These are phyloP conservation scores for Aspergillus nanangensis DNA, from an alignment of 495 filamentous ascomycete species.

Conservation along the genomic window DNA sequence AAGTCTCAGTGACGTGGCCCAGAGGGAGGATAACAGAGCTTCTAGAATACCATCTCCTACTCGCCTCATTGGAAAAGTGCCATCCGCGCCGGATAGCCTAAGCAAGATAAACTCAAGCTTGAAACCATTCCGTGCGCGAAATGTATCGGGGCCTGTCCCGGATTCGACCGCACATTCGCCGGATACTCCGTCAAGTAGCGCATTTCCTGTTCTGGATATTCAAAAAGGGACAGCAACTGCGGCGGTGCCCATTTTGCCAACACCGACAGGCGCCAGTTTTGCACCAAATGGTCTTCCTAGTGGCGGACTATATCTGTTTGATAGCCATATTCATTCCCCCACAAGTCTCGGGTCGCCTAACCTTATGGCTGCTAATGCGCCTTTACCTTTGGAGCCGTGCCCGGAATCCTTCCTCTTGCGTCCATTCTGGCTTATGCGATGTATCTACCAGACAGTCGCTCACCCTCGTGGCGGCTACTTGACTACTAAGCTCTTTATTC, in stretches of 20 bases:
- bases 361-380: conserved; percentile 49
- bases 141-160: conserved; percentile 68
- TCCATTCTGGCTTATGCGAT: conserved; percentile 95
- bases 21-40: conserved; percentile 41
- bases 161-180: conserved; percentile 67
- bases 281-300: conserved; percentile 49
- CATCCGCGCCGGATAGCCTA: conserved; percentile 51
- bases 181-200: conserved; percentile 65
- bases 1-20: conserved; percentile 34
- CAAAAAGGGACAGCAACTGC: conserved; percentile 40
- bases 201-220: conserved; percentile 54
- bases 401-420: conserved; percentile 80
- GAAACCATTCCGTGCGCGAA: conserved; percentile 64
- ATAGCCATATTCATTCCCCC: conserved; percentile 75
- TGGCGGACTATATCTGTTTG: conserved; percentile 77
- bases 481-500: conserved; percentile 85
- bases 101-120: conserved; percentile 78
- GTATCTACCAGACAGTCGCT: conserved; percentile 84
- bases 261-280: conserved; percentile 59
- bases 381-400: conserved; percentile 83
- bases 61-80: conserved; percentile 45
- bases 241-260: conserved; percentile 62
- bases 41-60: conserved; percentile 38
- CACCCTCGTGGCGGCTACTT: conserved; percentile 91
- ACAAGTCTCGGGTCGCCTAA: conserved; percentile 64